Evolutionary conservation across 2,329 filamentous ascomycete genomes (phyloP), one percentile per base, ranked within the genome.

Genomic region (Alternaria arborescens): DNA sequence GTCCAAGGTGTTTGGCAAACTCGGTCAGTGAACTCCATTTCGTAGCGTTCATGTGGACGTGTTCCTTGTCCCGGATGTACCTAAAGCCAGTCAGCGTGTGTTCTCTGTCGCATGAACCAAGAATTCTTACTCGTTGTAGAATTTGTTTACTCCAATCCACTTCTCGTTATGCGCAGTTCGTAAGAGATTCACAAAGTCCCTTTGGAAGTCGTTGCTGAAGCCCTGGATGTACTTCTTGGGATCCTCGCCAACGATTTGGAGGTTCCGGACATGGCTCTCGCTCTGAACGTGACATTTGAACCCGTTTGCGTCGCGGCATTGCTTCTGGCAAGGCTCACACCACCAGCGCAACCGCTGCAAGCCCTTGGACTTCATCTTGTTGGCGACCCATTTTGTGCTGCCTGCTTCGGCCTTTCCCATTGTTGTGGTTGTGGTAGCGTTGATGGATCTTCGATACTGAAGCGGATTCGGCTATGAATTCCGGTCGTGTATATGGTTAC

Each of bases 341-440:
- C 94, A 98, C 91, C 93, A 99, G 77, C 94, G 87, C 55, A 99
- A 84, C 7, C 94, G 87, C 73, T 95, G 75, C 2, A 77, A 69
- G 3, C 74, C 74, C 48, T 75, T 75, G 65, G 88, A 87, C 81
- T 97, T 97, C 83, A 97, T 89, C 81, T 93, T 91, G 82, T 98
- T 98, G 80, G 87, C 88, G 61, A 98, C 86, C 78, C 92, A 87
- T 82, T 97, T 98, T n/a, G 90, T 93, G 58, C 90, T 92, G 65
- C 95, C 95, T 55, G 92, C 89, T 83, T 98, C 95, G 72, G 95
- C 95, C 83, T 92, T 92, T 54, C 90, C 90, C 94, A 98, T 98
- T 34, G 50, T 70, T 59, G 55, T 52, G 55, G 61, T 57, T 61
- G 50, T 60, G 54, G 50, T 43, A 8, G n/a, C 34, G 26, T 40